Conservation (phyloP, 768 basidiomycete species). For the Amyloporia xantha region DNA sequence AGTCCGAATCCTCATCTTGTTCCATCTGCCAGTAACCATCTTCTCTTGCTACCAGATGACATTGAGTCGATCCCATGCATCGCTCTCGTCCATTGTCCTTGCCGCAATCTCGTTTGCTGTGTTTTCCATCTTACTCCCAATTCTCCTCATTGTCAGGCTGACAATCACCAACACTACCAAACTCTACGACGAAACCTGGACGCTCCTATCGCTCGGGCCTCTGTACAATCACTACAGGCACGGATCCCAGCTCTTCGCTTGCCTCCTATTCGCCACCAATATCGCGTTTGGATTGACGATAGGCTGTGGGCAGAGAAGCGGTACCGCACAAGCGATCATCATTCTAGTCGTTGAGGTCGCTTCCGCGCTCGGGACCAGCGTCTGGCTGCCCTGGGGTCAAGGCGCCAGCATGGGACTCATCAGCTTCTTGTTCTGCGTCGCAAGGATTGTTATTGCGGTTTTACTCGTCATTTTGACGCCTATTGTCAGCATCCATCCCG, state of each 20-base stretch:
- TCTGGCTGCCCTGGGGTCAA: conserved; percentile 97
- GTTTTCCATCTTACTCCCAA: conserved; percentile 74
- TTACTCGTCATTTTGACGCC: conserved; percentile 87
- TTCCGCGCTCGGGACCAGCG: conserved; percentile 80
- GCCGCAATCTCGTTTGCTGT: conserved; percentile 76
- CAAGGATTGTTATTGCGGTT: conserved; percentile 84
- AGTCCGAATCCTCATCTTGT: conserved; percentile 82
- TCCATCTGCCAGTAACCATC: conserved; percentile 91
- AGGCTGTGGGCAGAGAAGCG: conserved; percentile 84
- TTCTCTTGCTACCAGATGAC: conserved; percentile 88
- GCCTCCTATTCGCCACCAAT: conserved; percentile 74
- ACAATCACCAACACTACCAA: conserved; percentile 78
- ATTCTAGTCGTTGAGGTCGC: conserved; percentile 88
- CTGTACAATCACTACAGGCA: conserved; percentile 96
- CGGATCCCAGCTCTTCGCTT: conserved; percentile 84
- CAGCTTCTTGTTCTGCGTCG: conserved; percentile 89
- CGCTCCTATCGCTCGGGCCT: conserved; percentile 85
- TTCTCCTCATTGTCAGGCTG: conserved; percentile 67
- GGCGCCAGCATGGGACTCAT: conserved; percentile 96
- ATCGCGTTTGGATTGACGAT: conserved; percentile 78
- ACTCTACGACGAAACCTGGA: conserved; percentile 91
- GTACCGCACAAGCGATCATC: conserved; percentile 87
- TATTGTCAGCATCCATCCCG: conserved; percentile 48
- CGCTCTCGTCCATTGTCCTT: conserved; percentile 61
- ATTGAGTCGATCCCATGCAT: conserved; percentile 41